Evolutionary conservation across 1,139 yeast species (phyloP).

Genomic region (Pichia sp.): DNA sequence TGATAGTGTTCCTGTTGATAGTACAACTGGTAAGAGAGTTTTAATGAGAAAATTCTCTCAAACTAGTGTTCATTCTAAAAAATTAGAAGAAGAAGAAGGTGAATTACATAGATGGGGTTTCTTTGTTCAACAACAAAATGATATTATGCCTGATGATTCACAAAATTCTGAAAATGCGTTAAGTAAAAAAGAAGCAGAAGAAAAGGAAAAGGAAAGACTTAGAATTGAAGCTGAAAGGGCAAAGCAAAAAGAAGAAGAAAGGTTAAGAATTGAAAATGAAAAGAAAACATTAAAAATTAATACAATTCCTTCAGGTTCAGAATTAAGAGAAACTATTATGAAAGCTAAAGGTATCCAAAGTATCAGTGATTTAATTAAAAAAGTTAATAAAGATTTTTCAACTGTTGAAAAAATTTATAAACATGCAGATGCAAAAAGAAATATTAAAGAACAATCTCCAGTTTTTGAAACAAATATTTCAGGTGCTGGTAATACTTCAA

Average conservation of each 20-base stretch:
- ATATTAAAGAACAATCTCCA: background rate
- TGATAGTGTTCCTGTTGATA: constrained; percentile 55
- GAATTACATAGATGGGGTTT: constrained; percentile 82
- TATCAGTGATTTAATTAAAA: constrained; percentile 62
- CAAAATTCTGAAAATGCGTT: constrained; percentile 1
- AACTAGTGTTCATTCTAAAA: constrained; percentile 62
- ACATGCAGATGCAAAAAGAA: constrained; percentile 19
- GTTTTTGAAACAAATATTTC: background rate
- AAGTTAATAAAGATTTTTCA: constrained; percentile 46
- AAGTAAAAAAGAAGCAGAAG: constrained; percentile 7
- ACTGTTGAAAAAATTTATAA: constrained; percentile 53
- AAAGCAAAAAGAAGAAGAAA: constrained; percentile 9
- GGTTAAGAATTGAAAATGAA: constrained; percentile 12
- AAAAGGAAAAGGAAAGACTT: constrained; percentile 11
- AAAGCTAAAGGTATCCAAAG: constrained; percentile 73
- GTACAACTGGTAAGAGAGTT: constrained; percentile 66
- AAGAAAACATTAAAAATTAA: constrained; percentile 28
- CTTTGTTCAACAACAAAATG: constrained; percentile 57
- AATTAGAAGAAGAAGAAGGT: constrained; percentile 87
- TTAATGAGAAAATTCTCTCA: constrained; percentile 58
- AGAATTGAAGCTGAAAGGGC: constrained; percentile 14
- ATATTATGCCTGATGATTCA: constrained; percentile 34
- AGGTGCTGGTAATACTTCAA: background rate
- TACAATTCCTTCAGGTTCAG: constrained; percentile 66
- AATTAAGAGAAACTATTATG: constrained; percentile 68